A percentile compares a stretch with the other conserved stretches of the same genome.
Evolutionary conservation across 768 basidiomycete genomes (phyloP).

Genomic region (Termitomyces sp.): DNA sequence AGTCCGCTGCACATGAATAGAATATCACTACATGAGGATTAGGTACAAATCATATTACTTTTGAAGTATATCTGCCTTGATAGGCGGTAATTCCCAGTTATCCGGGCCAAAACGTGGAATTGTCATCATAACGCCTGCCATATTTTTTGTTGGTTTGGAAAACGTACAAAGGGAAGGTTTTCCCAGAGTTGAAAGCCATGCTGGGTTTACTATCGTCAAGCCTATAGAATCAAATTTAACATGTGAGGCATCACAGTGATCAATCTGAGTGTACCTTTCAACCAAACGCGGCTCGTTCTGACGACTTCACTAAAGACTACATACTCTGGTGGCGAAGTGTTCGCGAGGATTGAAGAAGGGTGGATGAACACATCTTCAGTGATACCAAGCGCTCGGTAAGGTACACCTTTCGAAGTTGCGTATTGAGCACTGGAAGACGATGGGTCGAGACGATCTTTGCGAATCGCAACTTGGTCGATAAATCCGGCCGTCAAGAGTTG

Average conservation of each 20-base stretch:
- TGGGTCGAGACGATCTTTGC: conserved; percentile 76
- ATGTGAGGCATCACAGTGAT: background rate
- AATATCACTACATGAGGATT: background rate
- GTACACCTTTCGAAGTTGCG: conserved; percentile 72
- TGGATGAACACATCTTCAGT: conserved; percentile 90
- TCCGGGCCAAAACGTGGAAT: conserved; percentile 84
- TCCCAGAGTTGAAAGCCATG: conserved; percentile 83
- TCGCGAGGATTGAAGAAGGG: conserved; percentile 78
- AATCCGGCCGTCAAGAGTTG: conserved; percentile 88
- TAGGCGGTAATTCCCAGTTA: conserved; percentile 84
- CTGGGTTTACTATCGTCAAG: conserved; percentile 80
- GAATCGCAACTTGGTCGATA: conserved; percentile 92
- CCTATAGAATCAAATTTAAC: conserved; percentile 36
- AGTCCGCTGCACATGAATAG: background rate
- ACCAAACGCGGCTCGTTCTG: conserved; percentile 67
- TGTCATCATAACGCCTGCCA: conserved; percentile 63
- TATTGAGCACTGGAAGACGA: conserved; percentile 62
- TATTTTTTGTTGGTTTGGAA: conserved; percentile 79
- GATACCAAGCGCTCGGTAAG: conserved; percentile 80
- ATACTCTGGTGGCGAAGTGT: conserved; percentile 76
- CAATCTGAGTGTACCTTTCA: conserved; percentile 63
- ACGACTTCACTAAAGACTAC: conserved; percentile 82
- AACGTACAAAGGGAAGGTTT: conserved; percentile 81
- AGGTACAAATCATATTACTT: conserved; percentile 3
- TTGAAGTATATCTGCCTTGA: conserved; percentile 36